Evolutionary conservation across 2,329 filamentous ascomycete genomes (phyloP), one percentile per base, ranked within the genome.

Genomic region (Penicillium freii): DNA sequence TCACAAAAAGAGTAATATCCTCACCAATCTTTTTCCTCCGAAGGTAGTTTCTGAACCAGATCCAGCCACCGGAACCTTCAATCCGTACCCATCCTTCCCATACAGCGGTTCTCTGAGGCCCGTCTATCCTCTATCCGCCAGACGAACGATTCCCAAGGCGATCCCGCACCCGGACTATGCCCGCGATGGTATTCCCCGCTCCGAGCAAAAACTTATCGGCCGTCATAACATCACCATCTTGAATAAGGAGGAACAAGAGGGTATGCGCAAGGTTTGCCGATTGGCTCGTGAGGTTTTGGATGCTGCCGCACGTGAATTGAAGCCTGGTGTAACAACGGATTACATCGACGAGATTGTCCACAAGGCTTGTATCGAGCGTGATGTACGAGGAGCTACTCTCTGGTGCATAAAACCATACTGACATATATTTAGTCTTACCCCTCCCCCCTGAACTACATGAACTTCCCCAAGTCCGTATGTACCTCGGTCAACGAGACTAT

Each of bases 401-500:
- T 21, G 21, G 27, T 19, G 5, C 38, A 29, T n/a, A 19, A 19
- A 9, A 25, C 31, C 13, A 27, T 60, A 50, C 57, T 70, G 46
- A 71, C 13, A 42, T 43, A 8, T 21, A n/a, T 45, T 19, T 61
- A 97, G 92, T 90, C 92, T 10, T 97, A 97, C 73, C 93, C 93
- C 0, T 97, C 93, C 0, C 92, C 93, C 1, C 81, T 97, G 34
- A 97, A 97, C 79, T 97, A 97, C 78, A 90, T 90, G 80, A 82
- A 92, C 75, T 99, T 97, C 78, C 94, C 94, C 64, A 99, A 99
- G 79, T 99, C 94, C 0, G 90, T 97, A 61, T 99, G 94, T 78
- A 97, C 93, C 3, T 97, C 93, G 3, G 79, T 90, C 49, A 99
- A 99, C 80, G 94, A 99, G 77, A 90, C 96, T 63, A 97, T 99